These are phyloP conservation scores for Boletus barrowsii DNA, from an alignment of 768 basidiomycete genomes.

Conservation along the genomic window DNA sequence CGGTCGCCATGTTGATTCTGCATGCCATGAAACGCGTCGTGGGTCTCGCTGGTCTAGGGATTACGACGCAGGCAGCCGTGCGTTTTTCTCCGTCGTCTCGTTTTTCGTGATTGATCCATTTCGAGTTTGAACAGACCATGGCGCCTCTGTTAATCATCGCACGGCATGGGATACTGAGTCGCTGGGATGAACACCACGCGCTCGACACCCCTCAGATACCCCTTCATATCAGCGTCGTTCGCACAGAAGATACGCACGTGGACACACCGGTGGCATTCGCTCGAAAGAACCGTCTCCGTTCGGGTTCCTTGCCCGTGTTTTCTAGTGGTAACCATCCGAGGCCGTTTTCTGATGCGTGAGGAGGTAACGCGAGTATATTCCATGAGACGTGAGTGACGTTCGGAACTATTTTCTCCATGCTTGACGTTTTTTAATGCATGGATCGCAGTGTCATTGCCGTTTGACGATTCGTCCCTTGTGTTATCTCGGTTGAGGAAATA, in stretches of 20 bases:
- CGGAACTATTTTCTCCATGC: no score
- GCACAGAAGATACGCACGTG: constrained; percentile 6
- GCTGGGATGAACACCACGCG: not conserved
- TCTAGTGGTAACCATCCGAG: not conserved
- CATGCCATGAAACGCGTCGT: not conserved
- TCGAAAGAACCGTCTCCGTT: not conserved
- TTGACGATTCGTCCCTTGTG: no score
- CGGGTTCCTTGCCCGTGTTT: not conserved
- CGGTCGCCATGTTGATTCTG: constrained; percentile 14
- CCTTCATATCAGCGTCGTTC: constrained; percentile 11
- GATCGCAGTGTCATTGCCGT: no score
- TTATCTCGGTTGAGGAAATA: no score
- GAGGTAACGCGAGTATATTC: not conserved
- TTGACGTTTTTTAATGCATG: no score
- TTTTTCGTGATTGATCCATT: not conserved
- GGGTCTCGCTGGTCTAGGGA: constrained; percentile 14
- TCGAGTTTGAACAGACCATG: constrained; percentile 4
- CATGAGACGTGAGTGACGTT: not conserved
- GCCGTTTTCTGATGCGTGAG: constrained; percentile 7
- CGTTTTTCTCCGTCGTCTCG: not conserved
- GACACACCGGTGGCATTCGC: not conserved
- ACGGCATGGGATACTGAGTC: constrained; percentile 12
- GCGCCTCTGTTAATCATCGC: constrained; percentile 17
- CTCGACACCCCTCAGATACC: constrained; percentile 7
- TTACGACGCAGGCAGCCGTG: constrained; percentile 22